Evolutionary conservation across 306 rosid species (phyloP), one percentile per base, ranked within the genome.

Genomic region (Albizia julibrissin): DNA sequence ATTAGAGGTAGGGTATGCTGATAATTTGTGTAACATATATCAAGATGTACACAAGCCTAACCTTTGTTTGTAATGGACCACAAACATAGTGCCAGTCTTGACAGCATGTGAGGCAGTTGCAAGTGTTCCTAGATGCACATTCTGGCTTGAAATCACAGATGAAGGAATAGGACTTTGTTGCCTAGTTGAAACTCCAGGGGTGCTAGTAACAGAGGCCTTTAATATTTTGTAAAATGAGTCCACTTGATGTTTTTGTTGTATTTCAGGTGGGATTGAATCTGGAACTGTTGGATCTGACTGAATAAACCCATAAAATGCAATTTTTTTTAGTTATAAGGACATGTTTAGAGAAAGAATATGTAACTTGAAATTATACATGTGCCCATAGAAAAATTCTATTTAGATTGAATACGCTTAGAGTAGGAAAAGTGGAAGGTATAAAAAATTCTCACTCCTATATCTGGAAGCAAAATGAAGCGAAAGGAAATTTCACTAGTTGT

Each of bases 21-120:
- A 42, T 31, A 29, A 46, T 47, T 47, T 62, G 40, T 44, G 24
- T 74, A 74, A 8, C 58, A 26, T 6, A 61, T 4, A 61, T 24
- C 39, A 50, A 69, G 40, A 26, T 75, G 61, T 47, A 19, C 72
- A 59, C 22, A 52, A 52, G 1, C 24, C 3, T 52, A 68, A 92
- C 98, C 98, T 92, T n/a, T 97, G 98, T 82, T 89, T 89, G 80
- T 91, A 92, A 82, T 88, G 90, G 24, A 92, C 97, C 26, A 92
- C 83, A 74, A 94, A 94, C 84, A 88, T 81, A 10, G 90, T 87
- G 43, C 73, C 80, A 22, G 95, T 91, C 72, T 44, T 47, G 59
- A 92, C 83, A 66, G 98, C 97, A 87, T 92, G 98, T 56, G 95
- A 87, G 50, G 97, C 95, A 72, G 97, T 89, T 65, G 97, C 95